Base-by-base conservation (phyloP, 345 rosid species). In the Aegle marmelos region DNA sequence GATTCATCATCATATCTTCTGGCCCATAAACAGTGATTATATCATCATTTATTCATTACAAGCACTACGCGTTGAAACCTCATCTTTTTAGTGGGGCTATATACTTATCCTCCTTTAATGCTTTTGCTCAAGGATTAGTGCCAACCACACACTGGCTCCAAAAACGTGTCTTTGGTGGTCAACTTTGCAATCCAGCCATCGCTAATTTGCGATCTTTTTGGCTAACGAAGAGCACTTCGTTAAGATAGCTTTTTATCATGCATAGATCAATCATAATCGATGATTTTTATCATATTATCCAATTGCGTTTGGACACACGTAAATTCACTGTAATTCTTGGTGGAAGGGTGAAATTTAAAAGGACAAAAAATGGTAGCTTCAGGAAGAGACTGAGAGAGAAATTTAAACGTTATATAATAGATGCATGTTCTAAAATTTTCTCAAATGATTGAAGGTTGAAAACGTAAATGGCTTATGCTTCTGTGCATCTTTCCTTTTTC, bases 381-480 rank as follows among this genome's bases (percentile, higher is more conserved):
- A 16, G 57, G 57, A 53, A 53, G 27, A 71, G 11, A 25, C 33
- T 1, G 25, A 50, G 14, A 53, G 24, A 31, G 36, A 28, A 10
- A 54, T 11, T 28, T 34, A 7, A 30, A 14, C 17, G 28, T 17
- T 34, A 27, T 7, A 0, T 7, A 9, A 27, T 2, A 56, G 1
- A 1, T 41, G 50, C 17, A 31, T n/a, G 48, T 2, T 22, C 22
- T 30, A 57, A 37, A 24, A 36, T 37, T 30, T 73, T 0, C 57
- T 31, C 4, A 33, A 74, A 61, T 74, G 68, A 74, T 45, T 60
- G 36, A 73, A 39, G 68, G 41, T 61, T 28, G 69, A 41, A 74
- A 27, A 28, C 11, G 4, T 34, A 62, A 62, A 41, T 22, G 0
- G 16, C 4, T 39, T 0, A 11, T 72, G 75, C 2, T 31, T 13